A percentile compares a stretch with the other conserved stretches of the same genome.
These are phyloP conservation scores for Beauveria asiatica DNA, from an alignment of 2,329 filamentous ascomycete species.

Conservation along the genomic window DNA sequence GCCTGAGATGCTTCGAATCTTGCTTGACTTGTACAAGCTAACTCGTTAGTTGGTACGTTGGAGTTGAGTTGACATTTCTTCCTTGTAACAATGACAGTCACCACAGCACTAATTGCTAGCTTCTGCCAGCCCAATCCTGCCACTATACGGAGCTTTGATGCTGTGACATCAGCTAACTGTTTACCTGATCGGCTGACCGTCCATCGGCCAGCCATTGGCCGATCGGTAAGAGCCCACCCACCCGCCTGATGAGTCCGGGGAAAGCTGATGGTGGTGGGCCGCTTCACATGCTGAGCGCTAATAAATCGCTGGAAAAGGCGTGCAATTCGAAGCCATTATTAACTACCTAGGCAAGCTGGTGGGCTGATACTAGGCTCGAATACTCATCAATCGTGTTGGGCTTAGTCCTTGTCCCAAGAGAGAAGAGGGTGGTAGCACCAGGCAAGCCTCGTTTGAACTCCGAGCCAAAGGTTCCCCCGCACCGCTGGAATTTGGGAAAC, in stretches of 20 bases:
- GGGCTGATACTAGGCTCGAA: neutral
- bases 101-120: neutral
- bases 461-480: neutral
- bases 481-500: neutral
- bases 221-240: neutral
- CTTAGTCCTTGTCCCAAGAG: neutral
- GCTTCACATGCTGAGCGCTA: neutral
- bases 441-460: neutral
- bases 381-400: neutral
- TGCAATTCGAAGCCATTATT: neutral
- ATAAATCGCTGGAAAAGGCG: neutral
- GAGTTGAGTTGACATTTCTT: neutral
- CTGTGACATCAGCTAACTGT: neutral
- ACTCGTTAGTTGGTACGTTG: neutral
- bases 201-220: neutral
- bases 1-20: too few species aligned
- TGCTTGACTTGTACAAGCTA: neutral
- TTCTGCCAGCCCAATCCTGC: neutral
- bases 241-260: neutral
- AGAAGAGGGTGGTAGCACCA: neutral
- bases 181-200: constrained; percentile 5
- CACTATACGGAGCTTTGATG: neutral
- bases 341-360: neutral
- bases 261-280: neutral
- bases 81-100: neutral